phyloP scores from a whole-genome alignment of 2,329 filamentous ascomycete genomes.

The Aspergillus niger region DNA sequence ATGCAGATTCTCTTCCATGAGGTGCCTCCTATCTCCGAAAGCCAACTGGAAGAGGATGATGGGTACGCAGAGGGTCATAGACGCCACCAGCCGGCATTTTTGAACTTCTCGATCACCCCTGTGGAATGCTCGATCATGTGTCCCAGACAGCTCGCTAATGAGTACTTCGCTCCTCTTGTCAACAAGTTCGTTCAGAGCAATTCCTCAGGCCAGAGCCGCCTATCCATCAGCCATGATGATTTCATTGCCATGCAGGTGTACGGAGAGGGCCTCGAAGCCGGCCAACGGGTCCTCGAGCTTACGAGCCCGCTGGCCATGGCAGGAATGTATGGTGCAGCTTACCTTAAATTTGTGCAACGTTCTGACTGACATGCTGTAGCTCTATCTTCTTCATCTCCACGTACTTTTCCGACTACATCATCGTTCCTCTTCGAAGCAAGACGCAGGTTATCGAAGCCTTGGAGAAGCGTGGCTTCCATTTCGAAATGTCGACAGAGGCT shows the following conservation, averaged over 20 bases:
- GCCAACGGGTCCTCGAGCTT: constrained; percentile 85
- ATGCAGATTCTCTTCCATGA: constrained; percentile 77
- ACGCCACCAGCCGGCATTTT: constrained; percentile 70
- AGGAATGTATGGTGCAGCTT: constrained; percentile 64
- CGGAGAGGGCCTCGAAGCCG: constrained; percentile 85
- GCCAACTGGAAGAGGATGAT: constrained; percentile 45
- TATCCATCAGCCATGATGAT: constrained; percentile 77
- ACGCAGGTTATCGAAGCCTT: constrained; percentile 75
- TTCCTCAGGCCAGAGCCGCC: constrained; percentile 47
- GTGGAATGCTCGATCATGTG: constrained; percentile 93
- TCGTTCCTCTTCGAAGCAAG: constrained; percentile 77
- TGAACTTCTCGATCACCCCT: constrained; percentile 91
- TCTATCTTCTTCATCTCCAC: constrained; percentile 99
- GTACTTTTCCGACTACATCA: constrained; percentile 96
- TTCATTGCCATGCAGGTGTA: constrained; percentile 90
- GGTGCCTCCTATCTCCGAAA: constrained; percentile 38
- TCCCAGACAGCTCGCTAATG: constrained; percentile 70
- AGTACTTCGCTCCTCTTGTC: constrained; percentile 74
- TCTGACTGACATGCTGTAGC: constrained; percentile 36
- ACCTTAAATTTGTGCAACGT: not conserved
- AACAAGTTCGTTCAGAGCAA: constrained; percentile 57
- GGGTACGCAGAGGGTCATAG: constrained; percentile 30
- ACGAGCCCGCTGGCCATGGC: constrained; percentile 89
- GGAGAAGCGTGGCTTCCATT: constrained; percentile 77
- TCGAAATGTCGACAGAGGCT: constrained; percentile 69